These are phyloP conservation scores for Physcia stellaris DNA, from an alignment of 495 filamentous ascomycete species.

Conservation along the genomic window DNA sequence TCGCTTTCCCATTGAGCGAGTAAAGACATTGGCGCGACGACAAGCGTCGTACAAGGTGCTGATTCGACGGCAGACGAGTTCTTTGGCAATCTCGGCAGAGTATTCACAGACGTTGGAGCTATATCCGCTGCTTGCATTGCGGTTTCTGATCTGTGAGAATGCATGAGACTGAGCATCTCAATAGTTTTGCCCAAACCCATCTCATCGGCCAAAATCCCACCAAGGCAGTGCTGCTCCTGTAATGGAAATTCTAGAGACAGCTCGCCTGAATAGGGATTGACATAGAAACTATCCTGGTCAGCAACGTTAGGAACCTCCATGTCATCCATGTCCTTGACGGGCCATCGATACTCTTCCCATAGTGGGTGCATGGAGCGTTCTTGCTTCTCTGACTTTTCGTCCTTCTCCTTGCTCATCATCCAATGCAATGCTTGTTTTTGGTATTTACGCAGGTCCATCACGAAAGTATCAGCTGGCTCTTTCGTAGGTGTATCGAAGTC, in stretches of 20 bases:
- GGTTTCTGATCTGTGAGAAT: constrained; percentile 58
- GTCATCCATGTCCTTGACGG: constrained; percentile 74
- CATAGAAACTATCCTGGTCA: constrained; percentile 65
- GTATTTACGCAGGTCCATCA: constrained; percentile 75
- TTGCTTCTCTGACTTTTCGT: constrained; percentile 47
- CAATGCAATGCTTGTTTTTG: constrained; percentile 91
- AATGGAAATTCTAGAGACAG: constrained; percentile 82
- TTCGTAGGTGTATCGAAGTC: constrained; percentile 84
- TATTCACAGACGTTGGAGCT: constrained; percentile 32
- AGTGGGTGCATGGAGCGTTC: constrained; percentile 83
- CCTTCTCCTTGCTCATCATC: constrained; percentile 89
- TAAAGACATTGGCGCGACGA: constrained; percentile 88
- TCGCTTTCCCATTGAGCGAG: constrained; percentile 95
- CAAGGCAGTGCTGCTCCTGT: constrained; percentile 89
- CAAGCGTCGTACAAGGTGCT: constrained; percentile 83
- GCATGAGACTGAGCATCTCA: constrained; percentile 89
- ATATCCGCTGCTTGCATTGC: constrained; percentile 18
- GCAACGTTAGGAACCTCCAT: constrained; percentile 49
- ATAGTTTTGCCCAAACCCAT: constrained; percentile 86
- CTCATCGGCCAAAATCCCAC: constrained; percentile 84
- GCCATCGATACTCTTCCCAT: constrained; percentile 94
- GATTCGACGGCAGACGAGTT: constrained; percentile 37
- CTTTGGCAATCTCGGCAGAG: constrained; percentile 44
- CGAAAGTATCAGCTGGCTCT: constrained; percentile 68
- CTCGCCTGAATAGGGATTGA: constrained; percentile 94